Percentiles rank a stretch among this genome's conserved stretches.
These are phyloP conservation scores for Penicillium sp. DNA, from an alignment of 2,329 filamentous ascomycete species.

Conservation along the genomic window DNA sequence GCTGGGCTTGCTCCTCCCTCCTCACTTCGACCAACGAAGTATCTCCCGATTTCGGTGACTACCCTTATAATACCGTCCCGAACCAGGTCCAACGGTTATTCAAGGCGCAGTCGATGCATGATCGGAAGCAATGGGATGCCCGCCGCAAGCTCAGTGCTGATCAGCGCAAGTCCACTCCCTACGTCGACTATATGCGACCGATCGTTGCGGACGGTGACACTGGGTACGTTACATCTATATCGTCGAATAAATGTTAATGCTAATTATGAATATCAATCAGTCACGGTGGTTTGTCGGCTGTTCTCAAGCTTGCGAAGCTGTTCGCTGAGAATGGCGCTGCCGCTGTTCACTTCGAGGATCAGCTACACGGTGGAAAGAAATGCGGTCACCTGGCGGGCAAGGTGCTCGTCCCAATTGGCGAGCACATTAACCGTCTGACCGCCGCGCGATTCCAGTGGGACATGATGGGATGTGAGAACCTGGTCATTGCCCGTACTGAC, in stretches of 20 bases:
- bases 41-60: slow-evolving; percentile 96
- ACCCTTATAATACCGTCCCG: slow-evolving; percentile 97
- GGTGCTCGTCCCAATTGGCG: slow-evolving; percentile 88
- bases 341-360: slow-evolving; percentile 96
- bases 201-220: slow-evolving; percentile 98
- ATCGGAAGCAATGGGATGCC: slow-evolving; percentile 90
- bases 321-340: slow-evolving; percentile 97
- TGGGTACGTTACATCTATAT: slow-evolving; percentile 52
- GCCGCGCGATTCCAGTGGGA: slow-evolving; percentile 98
- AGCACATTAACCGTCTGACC: slow-evolving; percentile 94
- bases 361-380: slow-evolving; percentile 97
- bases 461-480: slow-evolving; percentile 92
- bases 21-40: slow-evolving; percentile 96
- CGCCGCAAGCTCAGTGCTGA: slow-evolving; percentile 76
- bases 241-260: not conserved
- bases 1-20: slow-evolving; percentile 95
- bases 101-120: slow-evolving; percentile 96
- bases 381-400: slow-evolving; percentile 97
- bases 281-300: slow-evolving; percentile 88
- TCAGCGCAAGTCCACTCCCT: slow-evolving; percentile 75
- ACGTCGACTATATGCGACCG: slow-evolving; percentile 88
- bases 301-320: slow-evolving; percentile 93
- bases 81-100: slow-evolving; percentile 96
- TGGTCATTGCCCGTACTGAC: slow-evolving; percentile 93
- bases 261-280: slow-evolving; percentile 45